Evolutionary conservation across 805 yeast species (phyloP).

Genomic region (Ogataea ramenticola): DNA sequence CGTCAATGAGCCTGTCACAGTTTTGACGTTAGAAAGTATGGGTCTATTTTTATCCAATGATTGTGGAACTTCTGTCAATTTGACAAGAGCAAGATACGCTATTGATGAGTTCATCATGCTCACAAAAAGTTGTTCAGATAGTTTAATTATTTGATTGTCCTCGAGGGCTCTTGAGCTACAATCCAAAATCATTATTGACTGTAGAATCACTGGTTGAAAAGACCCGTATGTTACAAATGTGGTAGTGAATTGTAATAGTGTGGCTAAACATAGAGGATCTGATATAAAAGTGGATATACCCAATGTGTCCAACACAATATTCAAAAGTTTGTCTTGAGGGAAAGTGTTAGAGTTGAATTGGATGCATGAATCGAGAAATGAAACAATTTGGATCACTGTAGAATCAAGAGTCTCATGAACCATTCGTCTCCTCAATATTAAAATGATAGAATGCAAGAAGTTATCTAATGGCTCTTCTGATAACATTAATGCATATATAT

Average conservation of each 20-base stretch:
- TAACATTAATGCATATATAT: constrained; percentile 15
- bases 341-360: constrained; percentile 15
- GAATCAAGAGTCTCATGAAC: neutral
- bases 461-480: constrained; percentile 12
- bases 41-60: too few relatives aligned
- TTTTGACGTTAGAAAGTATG: neutral
- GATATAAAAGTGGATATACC: constrained; percentile 8
- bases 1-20: neutral
- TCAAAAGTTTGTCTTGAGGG: constrained; percentile 6
- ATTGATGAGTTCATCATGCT: neutral
- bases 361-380: constrained; percentile 11
- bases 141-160: constrained; percentile 3
- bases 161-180: constrained; percentile 10
- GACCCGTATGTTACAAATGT: constrained; percentile 9
- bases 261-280: constrained; percentile 6
- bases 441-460: constrained; percentile 8
- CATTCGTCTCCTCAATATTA: neutral
- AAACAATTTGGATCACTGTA: neutral
- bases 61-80: neutral
- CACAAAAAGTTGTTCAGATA: neutral
- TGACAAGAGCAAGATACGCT: neutral
- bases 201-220: constrained; percentile 9
- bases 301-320: constrained; percentile 6
- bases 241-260: constrained; percentile 10
- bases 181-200: constrained; percentile 7